Base-by-base conservation (phyloP, 1,284 basidiomycete species). In the Malassezia caprae region DNA sequence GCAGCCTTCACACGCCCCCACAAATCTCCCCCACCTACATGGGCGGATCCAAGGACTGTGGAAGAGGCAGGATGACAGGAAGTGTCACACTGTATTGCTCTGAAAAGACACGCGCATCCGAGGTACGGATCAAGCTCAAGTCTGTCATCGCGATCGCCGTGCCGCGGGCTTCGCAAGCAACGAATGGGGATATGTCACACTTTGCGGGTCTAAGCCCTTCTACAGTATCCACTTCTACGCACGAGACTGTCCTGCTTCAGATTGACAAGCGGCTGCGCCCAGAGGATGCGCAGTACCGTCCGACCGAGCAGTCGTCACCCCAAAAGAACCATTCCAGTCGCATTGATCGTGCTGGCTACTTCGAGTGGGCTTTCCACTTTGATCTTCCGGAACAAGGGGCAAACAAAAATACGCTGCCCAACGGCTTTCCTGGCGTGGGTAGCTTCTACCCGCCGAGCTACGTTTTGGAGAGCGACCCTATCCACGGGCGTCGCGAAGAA, bases 1-100 rank as follows among this genome's bases (percentile, higher is more conserved):
- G 17, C 10, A 49, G 48, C 7, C 45, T 57, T 23, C 24, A 40
- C 12, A 57, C 55, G 19, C 49, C 55, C 13, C 68, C 68, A 0
- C 68, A 68, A 48, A 60, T 60, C 17, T 56, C 61, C 0, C 65
- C 66, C 8, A 68, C 68, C 8, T 69, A 63, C 50, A 67, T 68
- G 66, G 66, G 68, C 3, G 68, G 65, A 13, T 63, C 59, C 26
- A 51, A 60, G 19, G 53, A 63, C 35, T 51, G 68, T 15, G 66
- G 64, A 13, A 58, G 59, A 48, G 68, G 68, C 11, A 51, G 62
- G 4, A n/a, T 69, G n/a, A 46, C 51, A 8, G 68, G 68, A 19
- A 51, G 39, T 5, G 54, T 68, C 23, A 48, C 51, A 8, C 15
- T 69, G 19, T 40, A 57, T 8, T 48, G 62, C 41, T 46, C 45